Conservation (phyloP, 202 grass and related monocot species). For the Brachypodium distachyon region DNA sequence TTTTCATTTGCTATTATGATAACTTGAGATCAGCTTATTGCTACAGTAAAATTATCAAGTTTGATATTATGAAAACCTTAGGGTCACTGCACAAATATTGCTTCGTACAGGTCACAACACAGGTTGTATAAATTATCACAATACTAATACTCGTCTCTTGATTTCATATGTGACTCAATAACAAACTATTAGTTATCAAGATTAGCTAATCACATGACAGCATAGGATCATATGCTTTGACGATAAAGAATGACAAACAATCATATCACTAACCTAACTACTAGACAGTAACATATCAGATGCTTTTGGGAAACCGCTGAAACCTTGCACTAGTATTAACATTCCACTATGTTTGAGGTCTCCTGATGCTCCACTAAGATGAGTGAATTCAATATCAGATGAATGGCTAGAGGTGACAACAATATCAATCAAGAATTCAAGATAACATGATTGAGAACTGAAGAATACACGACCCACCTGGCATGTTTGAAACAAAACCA, state of each 20-base stretch:
- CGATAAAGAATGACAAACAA: neutral
- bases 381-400: neutral
- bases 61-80: neutral
- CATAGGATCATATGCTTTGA: neutral
- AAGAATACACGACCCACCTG: conserved; percentile 34
- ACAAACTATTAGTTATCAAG: no score
- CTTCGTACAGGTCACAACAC: neutral
- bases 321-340: neutral
- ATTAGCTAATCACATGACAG: neutral
- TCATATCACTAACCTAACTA: neutral
- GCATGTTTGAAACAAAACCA: conserved; percentile 85
- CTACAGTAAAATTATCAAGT: neutral
- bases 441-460: neutral
- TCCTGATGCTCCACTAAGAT: neutral
- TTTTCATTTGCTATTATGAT: neutral
- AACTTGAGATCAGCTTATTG: no score
- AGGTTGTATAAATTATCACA: neutral
- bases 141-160: neutral
- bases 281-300: neutral
- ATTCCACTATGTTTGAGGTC: neutral
- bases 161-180: neutral
- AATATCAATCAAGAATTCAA: conserved; percentile 14
- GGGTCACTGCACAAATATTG: neutral
- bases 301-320: neutral
- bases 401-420: neutral